These are phyloP conservation scores for Metarhizium album DNA, from an alignment of 2,329 filamentous ascomycete species.

Conservation along the genomic window DNA sequence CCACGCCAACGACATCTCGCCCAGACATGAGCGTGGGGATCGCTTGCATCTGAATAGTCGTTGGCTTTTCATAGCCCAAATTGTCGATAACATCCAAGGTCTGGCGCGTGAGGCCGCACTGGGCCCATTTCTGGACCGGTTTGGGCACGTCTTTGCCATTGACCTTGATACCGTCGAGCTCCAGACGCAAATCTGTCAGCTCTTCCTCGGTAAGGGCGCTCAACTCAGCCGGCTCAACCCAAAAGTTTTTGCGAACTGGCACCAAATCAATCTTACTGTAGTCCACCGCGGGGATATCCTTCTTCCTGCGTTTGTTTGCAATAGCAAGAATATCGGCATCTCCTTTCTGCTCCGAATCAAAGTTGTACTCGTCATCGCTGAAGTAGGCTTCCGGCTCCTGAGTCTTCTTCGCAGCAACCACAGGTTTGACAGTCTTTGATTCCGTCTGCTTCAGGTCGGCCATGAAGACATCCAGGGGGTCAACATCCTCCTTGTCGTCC, in stretches of 20 bases:
- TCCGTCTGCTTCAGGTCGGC: constrained; percentile 51
- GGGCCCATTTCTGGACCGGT: constrained; percentile 92
- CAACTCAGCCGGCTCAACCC: constrained; percentile 79
- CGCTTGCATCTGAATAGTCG: constrained; percentile 90
- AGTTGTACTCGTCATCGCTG: constrained; percentile 66
- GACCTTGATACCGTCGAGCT: constrained; percentile 93
- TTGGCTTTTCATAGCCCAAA: constrained; percentile 78
- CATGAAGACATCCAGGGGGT: constrained; percentile 98
- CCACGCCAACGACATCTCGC: constrained; percentile 88
- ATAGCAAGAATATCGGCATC: constrained; percentile 42
- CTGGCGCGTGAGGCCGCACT: constrained; percentile 80
- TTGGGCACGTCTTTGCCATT: constrained; percentile 80
- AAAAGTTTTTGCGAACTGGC: constrained; percentile 87
- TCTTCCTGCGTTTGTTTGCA: constrained; percentile 70
- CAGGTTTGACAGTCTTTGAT: constrained; percentile 25
- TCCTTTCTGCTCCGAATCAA: constrained; percentile 35
- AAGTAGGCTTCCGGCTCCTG: constrained; percentile 79
- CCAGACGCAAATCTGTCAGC: constrained; percentile 66
- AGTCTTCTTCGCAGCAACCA: constrained; percentile 35
- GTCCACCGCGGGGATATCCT: constrained; percentile 81
- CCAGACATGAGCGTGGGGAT: constrained; percentile 94
- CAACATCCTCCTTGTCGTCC: constrained; percentile 56
- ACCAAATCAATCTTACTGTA: constrained; percentile 80
- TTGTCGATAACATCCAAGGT: constrained; percentile 76
- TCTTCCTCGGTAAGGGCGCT: constrained; percentile 76